Evolutionary conservation across 2,329 filamentous ascomycete genomes (phyloP).

Genomic region (Venturia nashicola): DNA sequence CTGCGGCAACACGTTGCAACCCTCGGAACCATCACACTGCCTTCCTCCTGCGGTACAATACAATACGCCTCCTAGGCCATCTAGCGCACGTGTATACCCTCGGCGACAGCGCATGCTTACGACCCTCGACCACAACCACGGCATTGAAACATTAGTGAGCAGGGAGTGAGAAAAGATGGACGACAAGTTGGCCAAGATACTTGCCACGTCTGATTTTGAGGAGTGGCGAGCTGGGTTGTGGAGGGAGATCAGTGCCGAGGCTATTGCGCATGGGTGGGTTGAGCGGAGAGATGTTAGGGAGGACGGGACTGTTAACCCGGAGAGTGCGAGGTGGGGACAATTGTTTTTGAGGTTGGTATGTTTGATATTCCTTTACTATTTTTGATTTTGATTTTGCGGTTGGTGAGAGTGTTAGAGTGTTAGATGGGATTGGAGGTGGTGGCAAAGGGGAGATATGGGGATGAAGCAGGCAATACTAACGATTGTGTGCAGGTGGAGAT

Average conservation of each 20-base stretch:
- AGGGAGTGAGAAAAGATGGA: conserved; percentile 6
- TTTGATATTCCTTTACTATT: neutral
- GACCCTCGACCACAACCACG: neutral
- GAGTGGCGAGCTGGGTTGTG: conserved; percentile 10
- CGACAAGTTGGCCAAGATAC: conserved; percentile 10
- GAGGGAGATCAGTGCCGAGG: conserved; percentile 11
- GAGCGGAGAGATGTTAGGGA: conserved; percentile 4
- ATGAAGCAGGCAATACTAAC: neutral
- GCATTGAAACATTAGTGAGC: too few species aligned
- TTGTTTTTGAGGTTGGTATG: conserved; percentile 10
- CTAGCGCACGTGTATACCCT: neutral
- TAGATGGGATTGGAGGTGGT: neutral
- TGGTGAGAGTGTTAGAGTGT: neutral
- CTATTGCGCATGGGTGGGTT: conserved; percentile 11
- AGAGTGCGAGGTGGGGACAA: conserved; percentile 7
- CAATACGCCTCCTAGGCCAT: neutral
- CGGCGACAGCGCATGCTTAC: neutral
- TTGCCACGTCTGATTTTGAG: conserved; percentile 8
- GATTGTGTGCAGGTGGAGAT: conserved; percentile 10
- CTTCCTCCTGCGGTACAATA: neutral
- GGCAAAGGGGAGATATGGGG: neutral
- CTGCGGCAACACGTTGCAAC: neutral
- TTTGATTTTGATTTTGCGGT: neutral
- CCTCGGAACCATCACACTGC: neutral
- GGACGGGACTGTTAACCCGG: conserved; percentile 8